Evolutionary conservation across 2,329 filamentous ascomycete genomes (phyloP).

Genomic region (Colletotrichum viniferum): DNA sequence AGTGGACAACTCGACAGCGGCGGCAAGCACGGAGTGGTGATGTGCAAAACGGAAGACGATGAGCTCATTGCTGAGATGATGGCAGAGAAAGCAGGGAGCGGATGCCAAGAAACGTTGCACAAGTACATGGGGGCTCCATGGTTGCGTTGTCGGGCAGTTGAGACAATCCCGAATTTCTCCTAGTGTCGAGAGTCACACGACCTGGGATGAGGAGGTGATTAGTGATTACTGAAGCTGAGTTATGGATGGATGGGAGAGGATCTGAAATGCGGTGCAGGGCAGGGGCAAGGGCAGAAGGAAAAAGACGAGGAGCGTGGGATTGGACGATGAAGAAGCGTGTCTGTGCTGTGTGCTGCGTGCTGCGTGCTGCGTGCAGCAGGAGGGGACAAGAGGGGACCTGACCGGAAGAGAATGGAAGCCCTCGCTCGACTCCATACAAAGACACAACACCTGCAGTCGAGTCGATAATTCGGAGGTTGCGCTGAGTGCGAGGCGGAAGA

Average conservation of each 20-base stretch:
- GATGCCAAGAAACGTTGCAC: constrained; percentile 18
- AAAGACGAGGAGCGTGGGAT: not conserved
- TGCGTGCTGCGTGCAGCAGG: not conserved
- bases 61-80: constrained; percentile 12
- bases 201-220: not conserved
- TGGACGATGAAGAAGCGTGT: not conserved
- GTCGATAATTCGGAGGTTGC: not conserved
- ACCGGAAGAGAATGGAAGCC: not conserved
- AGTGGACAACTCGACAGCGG: not conserved
- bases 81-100: not conserved
- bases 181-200: constrained; percentile 18
- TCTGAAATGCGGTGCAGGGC: not conserved
- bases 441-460: not conserved
- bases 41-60: not conserved
- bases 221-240: not conserved
- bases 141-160: constrained; percentile 9
- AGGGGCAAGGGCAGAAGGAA: not conserved
- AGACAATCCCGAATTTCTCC: constrained; percentile 14
- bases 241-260: not conserved
- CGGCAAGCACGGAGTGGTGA: not conserved
- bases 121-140: constrained; percentile 16
- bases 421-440: not conserved
- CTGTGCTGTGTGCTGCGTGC: not conserved
- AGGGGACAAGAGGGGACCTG: not conserved
- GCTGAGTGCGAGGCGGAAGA: not conserved